phyloP scores from a whole-genome alignment of 441 rosid species.

The Aquilaria agallochum region DNA sequence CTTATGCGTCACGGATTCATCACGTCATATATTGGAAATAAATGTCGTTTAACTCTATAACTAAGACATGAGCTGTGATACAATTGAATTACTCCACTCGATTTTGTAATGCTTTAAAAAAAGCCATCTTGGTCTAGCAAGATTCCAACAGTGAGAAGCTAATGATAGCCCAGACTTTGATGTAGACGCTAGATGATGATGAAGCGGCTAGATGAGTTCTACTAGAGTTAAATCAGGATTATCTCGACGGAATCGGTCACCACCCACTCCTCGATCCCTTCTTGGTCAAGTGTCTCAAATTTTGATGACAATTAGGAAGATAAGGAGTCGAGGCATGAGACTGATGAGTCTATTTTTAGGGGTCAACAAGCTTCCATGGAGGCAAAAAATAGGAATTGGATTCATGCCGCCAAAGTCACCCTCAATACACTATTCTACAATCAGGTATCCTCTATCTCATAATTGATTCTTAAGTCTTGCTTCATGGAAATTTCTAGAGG shows the following conservation, averaged over 20 bases:
- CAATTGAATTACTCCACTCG: too few species aligned
- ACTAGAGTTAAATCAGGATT: conserved; percentile 27
- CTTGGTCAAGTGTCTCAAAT: conserved; percentile 14
- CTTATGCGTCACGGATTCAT: too few species aligned
- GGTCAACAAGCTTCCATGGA: conserved; percentile 33
- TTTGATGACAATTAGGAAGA: conserved; percentile 18
- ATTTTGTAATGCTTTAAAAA: too few species aligned
- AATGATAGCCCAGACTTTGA: conserved; percentile 45
- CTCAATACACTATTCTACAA: conserved; percentile 49
- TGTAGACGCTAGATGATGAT: conserved; percentile 47
- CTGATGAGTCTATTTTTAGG: conserved; percentile 19
- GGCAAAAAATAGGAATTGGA: conserved; percentile 50
- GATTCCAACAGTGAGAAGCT: conserved; percentile 39
- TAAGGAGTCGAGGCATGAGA: conserved; percentile 21
- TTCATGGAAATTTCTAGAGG: conserved; percentile 53
- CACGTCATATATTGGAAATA: too few species aligned
- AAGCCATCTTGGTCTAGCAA: conserved; percentile 14
- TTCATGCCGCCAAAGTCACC: conserved; percentile 39
- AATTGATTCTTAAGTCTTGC: conserved; percentile 40
- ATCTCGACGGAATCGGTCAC: conserved; percentile 54
- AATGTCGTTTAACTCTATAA: too few species aligned
- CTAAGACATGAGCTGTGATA: too few species aligned
- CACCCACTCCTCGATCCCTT: conserved; percentile 32
- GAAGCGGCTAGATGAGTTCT: conserved; percentile 67
- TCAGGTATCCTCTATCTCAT: conserved; percentile 50